Conservation (phyloP, 2,329 filamentous ascomycete genomes). For the Nemania abortiva region DNA sequence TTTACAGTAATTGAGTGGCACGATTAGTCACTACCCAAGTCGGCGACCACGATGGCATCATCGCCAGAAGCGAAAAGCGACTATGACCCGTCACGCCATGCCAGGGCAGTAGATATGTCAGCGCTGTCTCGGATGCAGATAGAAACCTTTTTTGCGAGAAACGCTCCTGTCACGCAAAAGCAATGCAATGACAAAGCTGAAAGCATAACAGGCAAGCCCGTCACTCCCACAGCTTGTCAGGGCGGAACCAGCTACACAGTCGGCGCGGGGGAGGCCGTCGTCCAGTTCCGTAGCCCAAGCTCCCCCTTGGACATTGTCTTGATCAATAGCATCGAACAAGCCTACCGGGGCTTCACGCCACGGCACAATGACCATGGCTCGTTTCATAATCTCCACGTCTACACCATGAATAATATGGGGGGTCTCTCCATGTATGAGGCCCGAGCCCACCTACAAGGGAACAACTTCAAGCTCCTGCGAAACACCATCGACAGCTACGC, state of each 20-base stretch:
- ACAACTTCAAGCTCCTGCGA: slow-evolving; percentile 34
- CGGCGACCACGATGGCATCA: neutral
- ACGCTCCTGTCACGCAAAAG: slow-evolving; percentile 29
- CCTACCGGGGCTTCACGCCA: slow-evolving; percentile 35
- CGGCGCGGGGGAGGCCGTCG: slow-evolving; percentile 22
- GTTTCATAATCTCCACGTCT: slow-evolving; percentile 30
- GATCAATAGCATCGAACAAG: slow-evolving; percentile 32
- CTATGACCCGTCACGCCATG: slow-evolving; percentile 22
- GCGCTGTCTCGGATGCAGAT: slow-evolving; percentile 32
- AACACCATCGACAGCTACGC: slow-evolving; percentile 32
- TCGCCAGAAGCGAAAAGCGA: neutral
- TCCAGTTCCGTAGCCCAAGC: slow-evolving; percentile 31
- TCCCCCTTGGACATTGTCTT: slow-evolving; percentile 30
- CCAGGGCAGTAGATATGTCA: slow-evolving; percentile 26
- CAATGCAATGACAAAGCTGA: slow-evolving; percentile 32
- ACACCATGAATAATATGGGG: slow-evolving; percentile 35
- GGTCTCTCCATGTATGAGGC: slow-evolving; percentile 36
- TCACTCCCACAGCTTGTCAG: slow-evolving; percentile 30
- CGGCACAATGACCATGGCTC: slow-evolving; percentile 24
- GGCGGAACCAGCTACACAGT: slow-evolving; percentile 38
- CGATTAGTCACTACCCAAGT: neutral
- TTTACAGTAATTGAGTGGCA: neutral
- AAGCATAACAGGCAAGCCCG: slow-evolving; percentile 23
- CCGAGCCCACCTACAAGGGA: slow-evolving; percentile 25
- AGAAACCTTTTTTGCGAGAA: slow-evolving; percentile 25